A percentile compares a stretch with the other conserved stretches of the same genome.
Evolutionary conservation across 306 rosid genomes (phyloP).

Genomic region (Hippophae rhamnoides): DNA sequence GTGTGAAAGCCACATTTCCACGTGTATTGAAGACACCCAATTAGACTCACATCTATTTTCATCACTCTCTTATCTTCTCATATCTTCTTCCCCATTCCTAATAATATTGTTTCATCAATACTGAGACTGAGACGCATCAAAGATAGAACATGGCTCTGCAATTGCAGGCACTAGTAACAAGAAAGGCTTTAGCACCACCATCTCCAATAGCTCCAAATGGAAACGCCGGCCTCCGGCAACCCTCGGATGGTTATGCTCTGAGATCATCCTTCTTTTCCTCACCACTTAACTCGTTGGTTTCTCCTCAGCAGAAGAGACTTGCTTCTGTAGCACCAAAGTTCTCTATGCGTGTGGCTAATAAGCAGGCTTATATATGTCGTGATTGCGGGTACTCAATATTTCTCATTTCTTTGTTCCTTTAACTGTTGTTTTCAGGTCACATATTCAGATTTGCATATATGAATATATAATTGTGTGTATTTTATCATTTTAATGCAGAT

Average conservation of each 20-base stretch:
- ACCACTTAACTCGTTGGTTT: constrained; percentile 28
- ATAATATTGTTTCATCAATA: not conserved
- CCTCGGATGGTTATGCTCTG: constrained; percentile 25
- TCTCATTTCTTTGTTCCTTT: not conserved
- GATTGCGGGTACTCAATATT: constrained; percentile 74
- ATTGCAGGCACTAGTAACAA: constrained; percentile 29
- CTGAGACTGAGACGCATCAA: not conserved
- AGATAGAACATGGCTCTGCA: constrained; percentile 38
- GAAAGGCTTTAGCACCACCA: constrained; percentile 18
- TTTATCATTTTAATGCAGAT: constrained; percentile 38
- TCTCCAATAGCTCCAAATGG: constrained; percentile 17
- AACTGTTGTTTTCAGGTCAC: not conserved
- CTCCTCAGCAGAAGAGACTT: constrained; percentile 23
- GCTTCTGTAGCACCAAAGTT: constrained; percentile 38
- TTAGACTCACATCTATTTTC: not conserved
- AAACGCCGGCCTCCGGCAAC: constrained; percentile 31
- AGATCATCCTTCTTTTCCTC: constrained; percentile 49
- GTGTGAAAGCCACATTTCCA: constrained; percentile 28
- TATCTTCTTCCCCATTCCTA: constrained; percentile 5
- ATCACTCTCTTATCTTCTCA: constrained; percentile 18
- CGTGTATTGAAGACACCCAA: not conserved
- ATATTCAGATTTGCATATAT: not conserved
- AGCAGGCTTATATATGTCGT: constrained; percentile 81
- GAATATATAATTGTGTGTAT: not conserved
- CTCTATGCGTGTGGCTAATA: constrained; percentile 86